Conservation (phyloP, 2,329 filamentous ascomycete genomes). For the Amylocarpus encephaloides region DNA sequence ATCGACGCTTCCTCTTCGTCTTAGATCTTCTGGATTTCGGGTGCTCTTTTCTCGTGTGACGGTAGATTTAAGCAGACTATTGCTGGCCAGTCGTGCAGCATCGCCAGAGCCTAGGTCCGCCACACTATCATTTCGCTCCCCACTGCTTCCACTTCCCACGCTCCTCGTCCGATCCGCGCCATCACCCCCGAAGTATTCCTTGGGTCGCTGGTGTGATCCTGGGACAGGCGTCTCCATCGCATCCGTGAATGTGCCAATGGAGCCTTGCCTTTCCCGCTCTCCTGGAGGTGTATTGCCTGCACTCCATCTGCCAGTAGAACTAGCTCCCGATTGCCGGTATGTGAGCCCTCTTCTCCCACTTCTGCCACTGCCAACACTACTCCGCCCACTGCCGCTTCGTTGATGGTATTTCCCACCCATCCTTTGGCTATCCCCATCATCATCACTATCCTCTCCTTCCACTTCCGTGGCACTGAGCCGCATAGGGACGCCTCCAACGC, state of each 20-base stretch:
- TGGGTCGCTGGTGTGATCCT: constrained; percentile 7
- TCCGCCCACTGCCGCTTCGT: constrained; percentile 67
- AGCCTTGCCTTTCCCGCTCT: constrained; percentile 26
- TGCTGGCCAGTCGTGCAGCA: constrained; percentile 48
- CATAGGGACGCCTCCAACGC: constrained; percentile 75
- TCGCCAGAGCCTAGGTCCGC: constrained; percentile 42
- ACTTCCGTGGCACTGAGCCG: constrained; percentile 93
- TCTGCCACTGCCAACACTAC: constrained; percentile 40
- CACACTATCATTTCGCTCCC: constrained; percentile 54
- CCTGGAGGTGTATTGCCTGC: constrained; percentile 39
- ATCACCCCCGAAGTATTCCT: constrained; percentile 25
- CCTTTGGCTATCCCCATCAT: constrained; percentile 50
- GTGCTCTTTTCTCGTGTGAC: constrained; percentile 59
- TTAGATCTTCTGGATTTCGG: constrained; percentile 65
- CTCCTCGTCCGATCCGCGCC: constrained; percentile 25
- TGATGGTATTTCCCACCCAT: constrained; percentile 54
- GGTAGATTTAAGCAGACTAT: constrained; percentile 51
- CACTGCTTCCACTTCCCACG: constrained; percentile 29
- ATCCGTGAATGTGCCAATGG: constrained; percentile 22
- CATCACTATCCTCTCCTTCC: constrained; percentile 78
- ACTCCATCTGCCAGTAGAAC: constrained; percentile 36
- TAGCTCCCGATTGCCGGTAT: constrained; percentile 34
- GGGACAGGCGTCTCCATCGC: constrained; percentile 26
- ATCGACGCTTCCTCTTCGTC: constrained; percentile 74
- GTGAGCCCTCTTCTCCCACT: constrained; percentile 34